Evolutionary conservation across 1,139 yeast genomes (phyloP), one percentile per base, ranked within the genome.

Genomic region (Blastobotrys indianensis): DNA sequence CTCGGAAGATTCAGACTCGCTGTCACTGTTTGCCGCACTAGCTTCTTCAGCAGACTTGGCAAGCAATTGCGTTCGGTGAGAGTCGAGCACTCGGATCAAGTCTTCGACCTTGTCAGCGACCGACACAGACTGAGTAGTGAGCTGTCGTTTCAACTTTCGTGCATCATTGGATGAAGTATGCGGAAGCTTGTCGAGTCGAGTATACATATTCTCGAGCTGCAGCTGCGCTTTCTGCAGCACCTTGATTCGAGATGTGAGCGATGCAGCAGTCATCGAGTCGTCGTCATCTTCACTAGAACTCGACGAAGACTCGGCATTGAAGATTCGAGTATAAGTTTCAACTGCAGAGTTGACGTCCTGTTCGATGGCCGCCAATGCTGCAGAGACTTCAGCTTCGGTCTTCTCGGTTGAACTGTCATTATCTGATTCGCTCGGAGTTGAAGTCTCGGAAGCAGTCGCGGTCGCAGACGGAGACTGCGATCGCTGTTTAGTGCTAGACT

Each of bases 81-180:
- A 20, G 15, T 56, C 59, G 41, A 56, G 33, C 11, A 46, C 52
- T 15, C 57, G 48, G 30, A 56, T 38, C 39, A 56, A 46, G 36
- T 51, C 57, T 37, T 57, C 61, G 32, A 57, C 51, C 46, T 53
- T 54, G 39, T 57, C 61, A 17, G 60, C 61, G 32, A 45, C 42
- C 15, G 48, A 17, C 9, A 57, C 60, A 1, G 60, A 46, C 36
- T 44, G 44, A 41, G 45, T 46, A 15, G 53, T 56, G 38, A 57
- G 51, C 32, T 54, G 54, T 33, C 53, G 56, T 51, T 55, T 57
- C 31, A 52, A 43, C 45, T 51, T 51, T 46, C 50, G 45, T 23
- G 37, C 37, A 7, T 47, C 51, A 8, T 45, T 49, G 8, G 43
- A 8, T 7, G 47, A 41, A n/a, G 34, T 42, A 20, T 20, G 25